Evolutionary conservation across 345 rosid species (phyloP).

Genomic region (Eucalyptus sp.): DNA sequence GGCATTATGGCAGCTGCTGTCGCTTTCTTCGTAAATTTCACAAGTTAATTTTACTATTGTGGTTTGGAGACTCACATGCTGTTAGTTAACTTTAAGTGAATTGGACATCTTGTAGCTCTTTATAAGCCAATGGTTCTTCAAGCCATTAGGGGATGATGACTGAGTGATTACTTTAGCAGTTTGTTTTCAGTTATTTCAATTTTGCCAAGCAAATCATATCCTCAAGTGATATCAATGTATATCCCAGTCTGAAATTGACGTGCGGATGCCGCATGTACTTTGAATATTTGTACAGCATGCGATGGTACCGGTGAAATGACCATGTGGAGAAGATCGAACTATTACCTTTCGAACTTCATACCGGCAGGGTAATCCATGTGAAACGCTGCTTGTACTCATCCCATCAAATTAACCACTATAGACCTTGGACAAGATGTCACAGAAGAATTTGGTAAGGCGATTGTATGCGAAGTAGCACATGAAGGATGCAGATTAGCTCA

Average conservation of each 20-base stretch:
- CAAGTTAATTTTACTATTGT: background rate
- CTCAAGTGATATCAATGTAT: background rate
- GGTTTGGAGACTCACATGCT: background rate
- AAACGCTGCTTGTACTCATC: background rate
- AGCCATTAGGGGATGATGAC: background rate
- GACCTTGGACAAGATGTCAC: background rate
- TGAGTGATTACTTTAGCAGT: background rate
- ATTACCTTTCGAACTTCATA: background rate
- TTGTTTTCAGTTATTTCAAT: background rate
- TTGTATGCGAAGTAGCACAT: background rate
- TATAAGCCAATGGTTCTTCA: background rate
- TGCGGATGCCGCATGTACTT: background rate
- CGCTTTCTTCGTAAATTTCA: background rate
- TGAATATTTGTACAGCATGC: background rate
- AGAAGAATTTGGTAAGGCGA: background rate
- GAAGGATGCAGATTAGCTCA: background rate
- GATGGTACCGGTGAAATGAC: background rate
- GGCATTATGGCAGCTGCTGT: background rate
- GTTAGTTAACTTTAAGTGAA: background rate
- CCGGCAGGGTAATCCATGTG: background rate
- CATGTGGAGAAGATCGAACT: background rate
- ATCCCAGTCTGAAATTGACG: background rate
- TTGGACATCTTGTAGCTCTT: background rate
- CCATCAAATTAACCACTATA: background rate
- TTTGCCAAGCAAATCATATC: background rate